Percentiles rank a stretch among this genome's conserved stretches.
phyloP scores from a whole-genome alignment of 2,329 filamentous ascomycete genomes.

The Emmonsia crescens region DNA sequence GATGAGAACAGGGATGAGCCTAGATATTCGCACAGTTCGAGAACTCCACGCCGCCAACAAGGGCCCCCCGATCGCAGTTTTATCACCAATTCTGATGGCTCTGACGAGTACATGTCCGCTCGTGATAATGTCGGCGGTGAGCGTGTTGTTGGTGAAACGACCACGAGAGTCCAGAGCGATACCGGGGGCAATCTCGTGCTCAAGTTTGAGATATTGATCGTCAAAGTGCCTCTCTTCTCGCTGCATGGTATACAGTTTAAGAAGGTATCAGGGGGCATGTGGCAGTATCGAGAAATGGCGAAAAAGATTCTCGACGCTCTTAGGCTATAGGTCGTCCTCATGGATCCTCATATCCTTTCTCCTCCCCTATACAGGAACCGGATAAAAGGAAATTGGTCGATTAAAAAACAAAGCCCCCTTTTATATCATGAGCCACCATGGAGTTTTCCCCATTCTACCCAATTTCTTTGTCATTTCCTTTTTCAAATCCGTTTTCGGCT shows the following conservation, averaged over 20 bases:
- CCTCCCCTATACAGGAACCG: not conserved
- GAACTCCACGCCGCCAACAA: constrained; percentile 35
- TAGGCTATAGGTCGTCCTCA: constrained; percentile 47
- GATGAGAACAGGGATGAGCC: constrained; percentile 60
- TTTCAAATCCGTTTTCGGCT: not conserved
- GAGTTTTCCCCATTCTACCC: not conserved
- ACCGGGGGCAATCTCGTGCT: constrained; percentile 73
- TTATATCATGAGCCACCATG: not conserved
- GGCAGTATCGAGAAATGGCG: constrained; percentile 98
- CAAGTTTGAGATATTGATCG: constrained; percentile 91
- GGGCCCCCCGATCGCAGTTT: constrained; percentile 57
- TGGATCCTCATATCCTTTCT: constrained; percentile 3
- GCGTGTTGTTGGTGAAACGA: constrained; percentile 70
- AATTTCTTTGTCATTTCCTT: not conserved
- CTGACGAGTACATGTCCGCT: constrained; percentile 57
- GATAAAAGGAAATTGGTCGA: not conserved
- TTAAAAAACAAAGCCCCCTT: too few relatives aligned
- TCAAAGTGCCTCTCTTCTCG: constrained; percentile 88
- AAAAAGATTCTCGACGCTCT: constrained; percentile 86
- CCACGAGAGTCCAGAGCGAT: constrained; percentile 83
- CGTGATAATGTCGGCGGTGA: constrained; percentile 41
- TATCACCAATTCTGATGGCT: constrained; percentile 73
- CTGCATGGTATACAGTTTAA: constrained; percentile 98
- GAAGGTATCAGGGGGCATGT: constrained; percentile 86
- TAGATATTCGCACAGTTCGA: constrained; percentile 36